Conservation (phyloP, 352 stramenopile species). For the Pythium plurisporium region DNA sequence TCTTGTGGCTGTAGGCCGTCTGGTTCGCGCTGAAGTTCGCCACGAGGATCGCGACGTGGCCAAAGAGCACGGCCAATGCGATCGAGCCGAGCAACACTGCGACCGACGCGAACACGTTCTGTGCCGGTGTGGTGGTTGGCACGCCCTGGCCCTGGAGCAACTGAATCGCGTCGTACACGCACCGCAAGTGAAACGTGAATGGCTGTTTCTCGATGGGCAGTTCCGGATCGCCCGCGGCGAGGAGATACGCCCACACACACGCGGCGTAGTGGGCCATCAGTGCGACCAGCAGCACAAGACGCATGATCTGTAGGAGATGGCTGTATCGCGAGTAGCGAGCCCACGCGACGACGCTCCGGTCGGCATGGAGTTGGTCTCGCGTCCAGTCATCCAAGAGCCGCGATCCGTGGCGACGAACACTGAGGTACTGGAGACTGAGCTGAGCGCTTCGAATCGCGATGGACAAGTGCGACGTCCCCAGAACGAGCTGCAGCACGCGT, state of each 20-base stretch:
- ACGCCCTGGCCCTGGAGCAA: slow-evolving; percentile 57
- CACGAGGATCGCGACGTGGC: slow-evolving; percentile 59
- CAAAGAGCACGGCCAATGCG: slow-evolving; percentile 59
- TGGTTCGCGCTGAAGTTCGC: slow-evolving; percentile 52
- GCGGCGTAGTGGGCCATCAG: too few species aligned
- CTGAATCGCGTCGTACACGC: slow-evolving; percentile 45
- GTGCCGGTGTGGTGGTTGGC: slow-evolving; percentile 14
- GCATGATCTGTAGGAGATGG: too few species aligned
- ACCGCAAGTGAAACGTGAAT: slow-evolving; percentile 22
- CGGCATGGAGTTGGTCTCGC: too few species aligned
- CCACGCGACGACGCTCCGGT: too few species aligned
- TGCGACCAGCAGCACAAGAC: too few species aligned
- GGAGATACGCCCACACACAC: too few species aligned
- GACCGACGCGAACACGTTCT: slow-evolving; percentile 45
- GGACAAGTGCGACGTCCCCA: neutral
- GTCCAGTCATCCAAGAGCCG: too few species aligned
- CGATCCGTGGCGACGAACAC: too few species aligned
- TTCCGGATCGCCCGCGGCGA: too few species aligned
- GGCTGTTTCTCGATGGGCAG: neutral
- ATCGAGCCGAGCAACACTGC: slow-evolving; percentile 51
- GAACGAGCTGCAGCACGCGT: slow-evolving; percentile 22
- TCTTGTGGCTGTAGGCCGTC: slow-evolving; percentile 60
- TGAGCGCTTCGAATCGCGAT: too few species aligned
- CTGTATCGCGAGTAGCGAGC: too few species aligned
- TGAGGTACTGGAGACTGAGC: too few species aligned